Conservation (phyloP, 345 rosid species). For the Arabidopsis arenosa region DNA sequence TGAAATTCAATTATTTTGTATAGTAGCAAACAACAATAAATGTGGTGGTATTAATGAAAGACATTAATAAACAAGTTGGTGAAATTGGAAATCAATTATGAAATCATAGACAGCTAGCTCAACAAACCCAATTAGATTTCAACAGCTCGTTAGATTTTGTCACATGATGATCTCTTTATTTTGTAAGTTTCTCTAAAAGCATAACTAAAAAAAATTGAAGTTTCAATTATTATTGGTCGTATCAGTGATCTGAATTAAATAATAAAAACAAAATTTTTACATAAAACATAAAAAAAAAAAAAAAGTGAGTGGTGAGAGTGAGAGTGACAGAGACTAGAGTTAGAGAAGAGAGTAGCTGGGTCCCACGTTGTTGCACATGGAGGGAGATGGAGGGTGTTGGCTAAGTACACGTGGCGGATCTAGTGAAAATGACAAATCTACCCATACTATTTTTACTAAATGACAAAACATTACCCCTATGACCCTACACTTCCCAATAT, state of each 20-base stretch:
- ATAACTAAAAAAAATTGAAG: constrained; percentile 18
- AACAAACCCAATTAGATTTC: constrained; percentile 40
- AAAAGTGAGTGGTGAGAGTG: constrained; percentile 44
- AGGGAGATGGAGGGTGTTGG: constrained; percentile 23
- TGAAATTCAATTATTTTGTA: background rate
- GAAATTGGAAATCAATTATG: constrained; percentile 8
- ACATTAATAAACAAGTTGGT: constrained; percentile 29
- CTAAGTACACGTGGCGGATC: constrained; percentile 31
- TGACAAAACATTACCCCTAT: constrained; percentile 25
- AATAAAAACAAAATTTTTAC: background rate
- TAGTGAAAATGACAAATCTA: constrained; percentile 6
- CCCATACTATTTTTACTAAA: constrained; percentile 36
- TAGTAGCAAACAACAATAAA: constrained; percentile 17
- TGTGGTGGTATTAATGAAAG: constrained; percentile 21
- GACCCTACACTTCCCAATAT: constrained; percentile 42
- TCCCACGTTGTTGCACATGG: constrained; percentile 45
- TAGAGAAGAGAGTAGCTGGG: constrained; percentile 31
- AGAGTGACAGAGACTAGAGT: constrained; percentile 36
- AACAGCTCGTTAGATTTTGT: constrained; percentile 46
- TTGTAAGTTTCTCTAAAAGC: constrained; percentile 20
- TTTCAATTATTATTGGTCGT: constrained; percentile 30
- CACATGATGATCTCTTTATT: constrained; percentile 47
- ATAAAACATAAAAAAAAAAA: background rate
- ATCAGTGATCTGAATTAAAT: background rate
- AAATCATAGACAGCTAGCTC: constrained; percentile 32